Evolutionary conservation across 257 asterid species (phyloP).

Genomic region (Rubia yunnanensis): DNA sequence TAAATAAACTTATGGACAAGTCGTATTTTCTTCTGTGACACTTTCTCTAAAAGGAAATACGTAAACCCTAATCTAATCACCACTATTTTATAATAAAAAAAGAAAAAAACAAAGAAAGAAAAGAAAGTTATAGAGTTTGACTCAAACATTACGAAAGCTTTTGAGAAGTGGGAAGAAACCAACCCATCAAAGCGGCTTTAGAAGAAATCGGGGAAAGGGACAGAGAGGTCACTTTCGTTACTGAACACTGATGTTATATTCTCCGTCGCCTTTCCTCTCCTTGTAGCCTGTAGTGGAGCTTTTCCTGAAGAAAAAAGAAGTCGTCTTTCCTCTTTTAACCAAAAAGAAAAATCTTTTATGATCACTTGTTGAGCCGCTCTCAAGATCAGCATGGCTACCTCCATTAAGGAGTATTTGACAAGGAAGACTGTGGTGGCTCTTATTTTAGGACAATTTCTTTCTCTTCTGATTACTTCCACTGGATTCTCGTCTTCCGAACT

Average conservation of each 20-base stretch:
- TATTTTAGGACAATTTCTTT: conserved; percentile 72
- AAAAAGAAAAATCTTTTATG: not conserved
- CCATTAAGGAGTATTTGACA: conserved; percentile 33
- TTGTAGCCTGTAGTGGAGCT: not conserved
- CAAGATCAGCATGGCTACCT: conserved; percentile 24
- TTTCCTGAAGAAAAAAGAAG: not conserved
- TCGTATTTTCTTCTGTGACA: too few relatives aligned
- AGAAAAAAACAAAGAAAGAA: too few relatives aligned
- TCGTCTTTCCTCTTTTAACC: not conserved
- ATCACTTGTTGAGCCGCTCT: not conserved
- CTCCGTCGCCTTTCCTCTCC: not conserved
- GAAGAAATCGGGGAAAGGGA: not conserved
- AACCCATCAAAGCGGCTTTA: not conserved
- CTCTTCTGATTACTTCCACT: conserved; percentile 81
- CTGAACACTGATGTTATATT: not conserved
- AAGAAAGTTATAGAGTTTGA: too few relatives aligned
- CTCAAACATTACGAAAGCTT: not conserved
- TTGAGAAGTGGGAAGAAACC: not conserved
- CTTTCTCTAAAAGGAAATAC: too few relatives aligned
- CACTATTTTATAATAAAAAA: too few relatives aligned
- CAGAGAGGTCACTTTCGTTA: not conserved
- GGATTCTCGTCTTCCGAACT: conserved; percentile 93
- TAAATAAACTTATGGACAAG: too few relatives aligned
- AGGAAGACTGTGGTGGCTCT: conserved; percentile 62
- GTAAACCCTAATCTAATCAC: too few relatives aligned